A percentile compares a stretch with the other conserved stretches of the same genome.
phyloP scores from a whole-genome alignment of 2,329 filamentous ascomycete genomes.

The Colletotrichum spinosum region DNA sequence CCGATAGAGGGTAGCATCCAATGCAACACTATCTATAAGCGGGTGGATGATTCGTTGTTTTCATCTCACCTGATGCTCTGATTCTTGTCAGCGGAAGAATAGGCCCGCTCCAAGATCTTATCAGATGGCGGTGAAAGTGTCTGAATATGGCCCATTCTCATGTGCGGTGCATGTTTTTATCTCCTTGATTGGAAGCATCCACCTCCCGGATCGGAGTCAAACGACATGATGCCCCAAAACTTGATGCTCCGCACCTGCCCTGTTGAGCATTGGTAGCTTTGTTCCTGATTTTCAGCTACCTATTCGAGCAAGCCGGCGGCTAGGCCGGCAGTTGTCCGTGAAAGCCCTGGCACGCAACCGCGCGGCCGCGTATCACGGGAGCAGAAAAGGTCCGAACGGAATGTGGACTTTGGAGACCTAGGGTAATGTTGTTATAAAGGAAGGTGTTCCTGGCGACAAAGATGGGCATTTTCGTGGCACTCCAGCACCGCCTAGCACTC shows the following conservation, averaged over 20 bases:
- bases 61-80: neutral
- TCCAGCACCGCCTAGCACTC: too few relatives aligned
- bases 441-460: neutral
- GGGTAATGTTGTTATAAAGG: neutral
- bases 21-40: slow-evolving; percentile 18
- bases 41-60: too few relatives aligned
- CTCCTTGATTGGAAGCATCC: neutral
- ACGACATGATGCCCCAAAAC: neutral
- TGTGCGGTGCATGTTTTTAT: neutral
- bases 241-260: slow-evolving; percentile 26
- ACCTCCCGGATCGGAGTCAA: slow-evolving; percentile 9
- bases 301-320: slow-evolving; percentile 11
- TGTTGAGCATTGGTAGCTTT: slow-evolving; percentile 18
- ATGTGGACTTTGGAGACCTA: neutral
- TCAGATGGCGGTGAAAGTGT: too few relatives aligned
- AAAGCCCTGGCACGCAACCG: neutral
- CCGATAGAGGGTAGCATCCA: slow-evolving; percentile 13
- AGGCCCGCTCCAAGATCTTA: neutral
- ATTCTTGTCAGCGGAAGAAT: neutral
- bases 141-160: too few relatives aligned
- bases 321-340: slow-evolving; percentile 3
- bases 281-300: neutral
- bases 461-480: neutral
- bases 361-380: slow-evolving; percentile 1
- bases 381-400: neutral